These are phyloP conservation scores for Coniochaeta prunicola DNA, from an alignment of 2,329 filamentous ascomycete genomes.

Conservation along the genomic window DNA sequence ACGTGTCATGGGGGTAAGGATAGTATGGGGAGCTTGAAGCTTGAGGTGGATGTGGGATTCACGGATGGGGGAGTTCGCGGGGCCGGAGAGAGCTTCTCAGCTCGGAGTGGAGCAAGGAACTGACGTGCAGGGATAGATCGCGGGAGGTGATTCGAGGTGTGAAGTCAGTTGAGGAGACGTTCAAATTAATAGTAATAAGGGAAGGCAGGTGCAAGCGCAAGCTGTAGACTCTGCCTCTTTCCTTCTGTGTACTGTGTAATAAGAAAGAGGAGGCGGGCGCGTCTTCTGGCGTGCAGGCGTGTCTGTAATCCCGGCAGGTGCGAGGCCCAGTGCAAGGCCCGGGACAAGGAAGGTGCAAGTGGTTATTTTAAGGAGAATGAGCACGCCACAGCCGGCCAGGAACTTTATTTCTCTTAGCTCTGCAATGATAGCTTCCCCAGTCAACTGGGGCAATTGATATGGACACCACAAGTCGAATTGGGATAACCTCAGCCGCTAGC, in stretches of 20 bases:
- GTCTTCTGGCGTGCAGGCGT: neutral
- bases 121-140: neutral
- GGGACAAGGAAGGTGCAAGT: neutral
- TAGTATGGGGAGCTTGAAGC: neutral
- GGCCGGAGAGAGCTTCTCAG: neutral
- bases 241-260: neutral
- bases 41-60: neutral
- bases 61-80: neutral
- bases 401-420: constrained; percentile 1
- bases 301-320: neutral
- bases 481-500: neutral
- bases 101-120: neutral
- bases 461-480: neutral
- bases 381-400: neutral
- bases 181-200: neutral
- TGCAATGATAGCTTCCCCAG: neutral
- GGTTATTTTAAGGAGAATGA: constrained; percentile 1
- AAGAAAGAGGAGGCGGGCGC: neutral
- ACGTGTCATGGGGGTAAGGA: neutral
- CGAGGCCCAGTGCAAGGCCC: too few relatives aligned
- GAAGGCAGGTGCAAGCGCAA: neutral
- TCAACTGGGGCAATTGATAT: neutral
- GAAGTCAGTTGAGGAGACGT: neutral
- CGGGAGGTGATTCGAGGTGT: neutral
- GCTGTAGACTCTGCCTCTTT: neutral